These are phyloP conservation scores for Salix purpurea DNA, from an alignment of 345 rosid genomes.

Conservation along the genomic window DNA sequence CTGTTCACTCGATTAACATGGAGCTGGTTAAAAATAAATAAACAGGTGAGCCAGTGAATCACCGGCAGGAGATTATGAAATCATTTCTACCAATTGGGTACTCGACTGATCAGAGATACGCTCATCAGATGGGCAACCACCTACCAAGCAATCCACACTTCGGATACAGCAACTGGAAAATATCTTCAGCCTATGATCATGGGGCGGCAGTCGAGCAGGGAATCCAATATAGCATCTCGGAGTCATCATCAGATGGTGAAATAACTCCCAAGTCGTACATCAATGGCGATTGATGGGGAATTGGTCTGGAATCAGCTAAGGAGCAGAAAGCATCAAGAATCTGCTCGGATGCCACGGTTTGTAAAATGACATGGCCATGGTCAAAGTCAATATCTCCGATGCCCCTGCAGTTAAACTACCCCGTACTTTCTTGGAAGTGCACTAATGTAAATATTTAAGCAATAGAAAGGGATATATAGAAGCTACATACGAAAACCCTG, in stretches of 20 bases:
- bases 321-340: neutral
- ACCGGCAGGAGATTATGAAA: conserved; percentile 10
- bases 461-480: neutral
- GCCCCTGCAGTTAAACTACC: neutral
- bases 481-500: neutral
- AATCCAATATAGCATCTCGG: conserved; percentile 28
- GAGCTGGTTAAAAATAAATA: neutral
- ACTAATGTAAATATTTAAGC: neutral
- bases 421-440: neutral
- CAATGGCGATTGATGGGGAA: conserved; percentile 9
- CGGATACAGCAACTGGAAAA: conserved; percentile 25
- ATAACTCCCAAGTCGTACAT: conserved; percentile 31
- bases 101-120: conserved; percentile 4
- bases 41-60: conserved; percentile 13
- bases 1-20: neutral
- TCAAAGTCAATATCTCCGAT: neutral
- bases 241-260: conserved; percentile 43
- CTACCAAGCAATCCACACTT: conserved; percentile 9
- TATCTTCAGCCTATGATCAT: conserved; percentile 2
- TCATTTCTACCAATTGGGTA: conserved; percentile 30
- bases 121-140: conserved; percentile 19
- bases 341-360: neutral
- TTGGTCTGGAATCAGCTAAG: neutral
- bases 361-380: neutral
- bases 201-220: conserved; percentile 14